A percentile compares a stretch with the other conserved stretches of the same genome.
These are phyloP conservation scores for Alternaria rosae DNA, from an alignment of 2,329 filamentous ascomycete genomes.

Conservation along the genomic window DNA sequence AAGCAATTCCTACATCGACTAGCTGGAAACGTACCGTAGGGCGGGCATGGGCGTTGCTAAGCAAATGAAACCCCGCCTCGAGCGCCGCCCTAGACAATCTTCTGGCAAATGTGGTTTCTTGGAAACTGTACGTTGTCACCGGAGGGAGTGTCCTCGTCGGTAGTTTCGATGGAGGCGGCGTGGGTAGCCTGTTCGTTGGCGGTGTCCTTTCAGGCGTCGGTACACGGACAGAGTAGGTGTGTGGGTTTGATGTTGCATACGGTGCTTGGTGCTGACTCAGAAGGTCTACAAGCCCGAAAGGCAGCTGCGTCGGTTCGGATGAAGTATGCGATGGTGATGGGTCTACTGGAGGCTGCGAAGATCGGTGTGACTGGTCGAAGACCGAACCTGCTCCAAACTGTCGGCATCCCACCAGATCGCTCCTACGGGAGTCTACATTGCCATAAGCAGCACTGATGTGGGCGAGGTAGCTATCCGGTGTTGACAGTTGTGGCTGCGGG, in stretches of 20 bases:
- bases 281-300: conserved; percentile 42
- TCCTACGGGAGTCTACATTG: conserved; percentile 9
- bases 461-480: conserved; percentile 21
- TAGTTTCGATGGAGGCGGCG: conserved; percentile 28
- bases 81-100: conserved; percentile 71
- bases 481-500: conserved; percentile 7
- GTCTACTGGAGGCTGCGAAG: conserved; percentile 2
- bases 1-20: not conserved
- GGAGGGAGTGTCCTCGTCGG: conserved; percentile 42
- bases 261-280: conserved; percentile 28
- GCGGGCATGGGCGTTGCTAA: conserved; percentile 55
- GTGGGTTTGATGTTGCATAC: conserved; percentile 23
- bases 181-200: conserved; percentile 32
- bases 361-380: conserved; percentile 29
- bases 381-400: conserved; percentile 27
- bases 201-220: conserved; percentile 37
- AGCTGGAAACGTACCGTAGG: conserved; percentile 23
- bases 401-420: conserved; percentile 18
- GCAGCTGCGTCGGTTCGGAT: conserved; percentile 23
- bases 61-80: conserved; percentile 68
- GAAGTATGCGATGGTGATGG: conserved; percentile 7
- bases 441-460: conserved; percentile 15
- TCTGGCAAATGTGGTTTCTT: conserved; percentile 73
- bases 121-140: conserved; percentile 65
- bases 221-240: conserved; percentile 30